Conservation (phyloP, 1,284 basidiomycete genomes). For the Cystobasidiaceae sp. region DNA sequence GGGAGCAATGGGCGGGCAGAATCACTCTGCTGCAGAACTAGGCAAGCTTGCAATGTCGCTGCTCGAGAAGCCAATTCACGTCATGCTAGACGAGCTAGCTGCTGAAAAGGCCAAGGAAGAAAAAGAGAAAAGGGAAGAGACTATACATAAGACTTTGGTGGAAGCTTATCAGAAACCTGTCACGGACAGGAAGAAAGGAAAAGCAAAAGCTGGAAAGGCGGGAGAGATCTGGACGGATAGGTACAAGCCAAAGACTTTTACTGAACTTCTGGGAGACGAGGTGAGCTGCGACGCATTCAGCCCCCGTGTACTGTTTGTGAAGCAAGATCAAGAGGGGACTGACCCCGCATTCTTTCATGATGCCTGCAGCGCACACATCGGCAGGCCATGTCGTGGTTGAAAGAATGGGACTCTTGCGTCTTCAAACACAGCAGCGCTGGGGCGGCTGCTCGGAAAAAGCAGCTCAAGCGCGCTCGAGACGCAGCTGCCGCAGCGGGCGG, state of each 20-base stretch:
- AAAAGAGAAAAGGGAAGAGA: conserved; percentile 27
- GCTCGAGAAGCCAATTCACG: conserved; percentile 36
- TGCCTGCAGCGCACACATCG: conserved; percentile 85
- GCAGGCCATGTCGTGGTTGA: conserved; percentile 90
- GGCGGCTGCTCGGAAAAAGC: conserved; percentile 53
- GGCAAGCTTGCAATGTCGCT: conserved; percentile 33
- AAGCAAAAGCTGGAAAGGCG: not conserved
- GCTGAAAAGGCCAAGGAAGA: conserved; percentile 29
- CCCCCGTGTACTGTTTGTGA: no score
- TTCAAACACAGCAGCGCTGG: conserved; percentile 62
- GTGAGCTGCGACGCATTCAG: no score
- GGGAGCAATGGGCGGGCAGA: no score
- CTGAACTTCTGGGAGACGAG: conserved; percentile 88
- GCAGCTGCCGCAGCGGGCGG: conserved; percentile 13
- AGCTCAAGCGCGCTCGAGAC: conserved; percentile 26
- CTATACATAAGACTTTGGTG: not conserved
- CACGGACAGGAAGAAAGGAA: conserved; percentile 22
- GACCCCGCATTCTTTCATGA: no score
- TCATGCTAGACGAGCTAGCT: conserved; percentile 34
- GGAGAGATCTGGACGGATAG: conserved; percentile 70
- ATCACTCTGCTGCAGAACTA: conserved; percentile 11
- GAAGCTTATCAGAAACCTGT: not conserved
- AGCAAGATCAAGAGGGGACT: no score
- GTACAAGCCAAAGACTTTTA: conserved; percentile 78
- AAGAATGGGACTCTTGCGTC: conserved; percentile 97